Evolutionary conservation across 1,284 basidiomycete genomes (phyloP), one percentile per base, ranked within the genome.

Genomic region (Termitomyces sp.): DNA sequence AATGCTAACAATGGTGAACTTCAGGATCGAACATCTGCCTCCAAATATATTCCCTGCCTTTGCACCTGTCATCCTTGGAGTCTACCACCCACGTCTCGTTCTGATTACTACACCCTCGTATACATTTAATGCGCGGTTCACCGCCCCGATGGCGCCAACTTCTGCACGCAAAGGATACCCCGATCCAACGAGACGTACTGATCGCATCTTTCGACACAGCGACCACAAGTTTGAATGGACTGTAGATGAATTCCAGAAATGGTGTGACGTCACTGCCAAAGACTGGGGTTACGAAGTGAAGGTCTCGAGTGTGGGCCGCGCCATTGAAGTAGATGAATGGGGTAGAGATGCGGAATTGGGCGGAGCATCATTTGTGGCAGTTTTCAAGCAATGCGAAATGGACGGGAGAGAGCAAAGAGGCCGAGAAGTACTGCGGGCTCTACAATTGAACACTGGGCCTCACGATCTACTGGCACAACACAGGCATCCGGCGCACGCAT

Each of bases 191-290:
- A 70, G 73, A 21, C 85, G 92, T 5, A 94, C 92, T 0, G 72
- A 82, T 44, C 80, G 92, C 2, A 67, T 84, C 24, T 89, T 90
- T 70, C 75, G 95, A 54, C 87, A 98, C 67, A 68, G 75, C 19
- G 94, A 97, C 65, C 95, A 98, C 72, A 92, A 95, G 67, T 92
- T 96, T 64, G 94, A 98, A 70, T 96, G 92, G 90, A 96, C 92
- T 0, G 69, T 73, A 0, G 80, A 82, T 2, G 94, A 97, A 67
- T 97, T 95, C 68, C 67, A 71, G 30, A 62, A 65, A 8, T 97
- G 91, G 88, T 93, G 88, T 62, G 63, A 71, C 24, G 68, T 67
- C 0, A 77, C 76, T 2, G 90, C 89, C 0, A 69, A 69, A 8
- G 79, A 83, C 57, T 94, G 89, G 87, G 91, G 89, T 5, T 94